These are phyloP conservation scores for Metschnikowia shivogae DNA, from an alignment of 805 yeast genomes.

Conservation along the genomic window DNA sequence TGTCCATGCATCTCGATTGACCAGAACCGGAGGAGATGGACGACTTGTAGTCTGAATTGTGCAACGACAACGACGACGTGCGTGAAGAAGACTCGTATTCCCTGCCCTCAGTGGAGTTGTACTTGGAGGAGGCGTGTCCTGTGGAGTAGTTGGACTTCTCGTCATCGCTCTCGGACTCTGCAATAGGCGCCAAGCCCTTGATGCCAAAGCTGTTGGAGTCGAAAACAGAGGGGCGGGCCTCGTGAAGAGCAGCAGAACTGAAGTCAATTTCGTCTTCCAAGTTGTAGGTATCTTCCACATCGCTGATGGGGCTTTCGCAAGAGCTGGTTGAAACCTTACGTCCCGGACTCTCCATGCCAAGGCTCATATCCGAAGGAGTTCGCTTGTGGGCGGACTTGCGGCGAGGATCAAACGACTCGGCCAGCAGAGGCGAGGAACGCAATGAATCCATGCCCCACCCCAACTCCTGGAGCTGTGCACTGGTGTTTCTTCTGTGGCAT, in stretches of 20 bases:
- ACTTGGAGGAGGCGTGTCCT: conserved; percentile 25
- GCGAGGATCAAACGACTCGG: conserved; percentile 15
- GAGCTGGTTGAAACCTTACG: conserved; percentile 5
- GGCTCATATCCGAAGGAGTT: conserved; percentile 13
- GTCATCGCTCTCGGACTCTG: conserved; percentile 30
- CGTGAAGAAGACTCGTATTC: conserved; percentile 26
- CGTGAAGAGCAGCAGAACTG: not conserved
- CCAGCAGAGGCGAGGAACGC: not conserved
- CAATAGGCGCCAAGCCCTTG: conserved; percentile 38
- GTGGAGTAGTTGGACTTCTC: conserved; percentile 15
- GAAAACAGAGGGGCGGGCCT: conserved; percentile 15
- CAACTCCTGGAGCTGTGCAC: conserved; percentile 8
- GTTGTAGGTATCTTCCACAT: conserved; percentile 6
- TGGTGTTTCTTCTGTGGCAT: conserved; percentile 22
- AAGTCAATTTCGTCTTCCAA: conserved; percentile 15
- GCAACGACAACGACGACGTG: conserved; percentile 36
- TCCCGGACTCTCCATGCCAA: conserved; percentile 3
- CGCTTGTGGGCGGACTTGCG: conserved; percentile 17
- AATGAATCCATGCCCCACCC: conserved; percentile 6
- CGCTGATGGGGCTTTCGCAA: conserved; percentile 9
- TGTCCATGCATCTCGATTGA: conserved; percentile 6
- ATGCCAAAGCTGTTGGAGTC: conserved; percentile 23
- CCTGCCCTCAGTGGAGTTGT: conserved; percentile 21
- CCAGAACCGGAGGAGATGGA: conserved; percentile 34
- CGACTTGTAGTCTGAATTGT: conserved; percentile 34